phyloP scores from a whole-genome alignment of 257 asterid species.

The Solanum bulbocastanum region DNA sequence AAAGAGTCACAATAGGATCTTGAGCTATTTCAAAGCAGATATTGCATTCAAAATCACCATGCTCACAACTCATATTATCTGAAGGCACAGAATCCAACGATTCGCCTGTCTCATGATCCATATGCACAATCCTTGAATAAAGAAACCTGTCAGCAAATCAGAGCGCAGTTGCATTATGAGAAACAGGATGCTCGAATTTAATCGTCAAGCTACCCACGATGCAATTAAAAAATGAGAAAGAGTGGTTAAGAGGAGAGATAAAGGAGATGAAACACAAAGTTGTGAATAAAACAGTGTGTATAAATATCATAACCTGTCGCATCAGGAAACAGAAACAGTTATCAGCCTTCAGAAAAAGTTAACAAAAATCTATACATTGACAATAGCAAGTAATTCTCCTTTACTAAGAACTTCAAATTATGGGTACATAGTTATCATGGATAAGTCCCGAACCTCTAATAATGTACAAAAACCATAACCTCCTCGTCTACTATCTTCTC shows the following conservation, averaged over 20 bases:
- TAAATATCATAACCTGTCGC: neutral
- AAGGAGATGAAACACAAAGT: neutral
- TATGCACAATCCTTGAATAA: conserved; percentile 17
- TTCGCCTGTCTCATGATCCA: conserved; percentile 40
- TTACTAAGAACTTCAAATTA: neutral
- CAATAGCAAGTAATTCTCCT: neutral
- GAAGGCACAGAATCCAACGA: conserved; percentile 19
- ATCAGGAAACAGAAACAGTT: neutral
- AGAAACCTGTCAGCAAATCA: neutral
- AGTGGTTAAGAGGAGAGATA: neutral
- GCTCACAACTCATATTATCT: conserved; percentile 30
- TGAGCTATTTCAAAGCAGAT: conserved; percentile 85
- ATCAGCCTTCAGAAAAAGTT: neutral
- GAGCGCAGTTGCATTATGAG: neutral
- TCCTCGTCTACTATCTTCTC: neutral
- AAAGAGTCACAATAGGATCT: conserved; percentile 82
- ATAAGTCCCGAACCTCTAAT: neutral
- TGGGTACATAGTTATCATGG: neutral
- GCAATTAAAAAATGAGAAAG: neutral
- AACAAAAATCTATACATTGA: neutral
- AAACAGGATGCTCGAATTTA: neutral
- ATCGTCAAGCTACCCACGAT: neutral
- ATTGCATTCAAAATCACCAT: conserved; percentile 76
- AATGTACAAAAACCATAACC: neutral
- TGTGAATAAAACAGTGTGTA: neutral